Conservation (phyloP, 345 rosid genomes). For the Salix caprea region DNA sequence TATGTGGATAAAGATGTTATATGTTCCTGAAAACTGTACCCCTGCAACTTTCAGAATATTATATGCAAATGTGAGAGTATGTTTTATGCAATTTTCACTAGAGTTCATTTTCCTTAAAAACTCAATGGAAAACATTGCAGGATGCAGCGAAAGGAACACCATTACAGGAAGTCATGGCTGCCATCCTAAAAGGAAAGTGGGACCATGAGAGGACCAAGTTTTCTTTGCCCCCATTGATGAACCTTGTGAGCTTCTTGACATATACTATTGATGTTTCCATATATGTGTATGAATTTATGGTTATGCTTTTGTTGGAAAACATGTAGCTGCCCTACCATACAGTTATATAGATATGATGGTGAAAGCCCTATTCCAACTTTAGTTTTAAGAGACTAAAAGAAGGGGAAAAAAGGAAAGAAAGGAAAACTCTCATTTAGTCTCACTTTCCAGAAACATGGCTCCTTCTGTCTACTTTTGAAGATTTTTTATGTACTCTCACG, state of each 20-base stretch:
- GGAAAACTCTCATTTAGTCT: background rate
- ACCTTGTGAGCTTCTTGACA: slow-evolving; percentile 34
- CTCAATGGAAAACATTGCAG: slow-evolving; percentile 35
- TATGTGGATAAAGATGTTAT: background rate
- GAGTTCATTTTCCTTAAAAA: background rate
- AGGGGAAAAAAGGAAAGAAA: background rate
- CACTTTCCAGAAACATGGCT: background rate
- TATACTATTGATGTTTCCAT: background rate
- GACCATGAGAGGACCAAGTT: slow-evolving; percentile 83
- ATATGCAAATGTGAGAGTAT: background rate
- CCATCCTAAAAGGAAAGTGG: slow-evolving; percentile 68
- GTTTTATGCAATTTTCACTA: background rate
- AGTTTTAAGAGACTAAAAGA: background rate
- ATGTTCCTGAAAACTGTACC: background rate
- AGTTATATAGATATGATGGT: background rate
- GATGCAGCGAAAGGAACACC: slow-evolving; percentile 46
- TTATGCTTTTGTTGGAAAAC: background rate
- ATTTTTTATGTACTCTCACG: background rate
- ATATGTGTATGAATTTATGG: background rate
- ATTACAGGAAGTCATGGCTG: slow-evolving; percentile 50
- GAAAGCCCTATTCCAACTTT: background rate
- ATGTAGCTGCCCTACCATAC: no score
- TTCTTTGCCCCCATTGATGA: slow-evolving; percentile 92
- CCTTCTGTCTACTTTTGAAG: background rate
- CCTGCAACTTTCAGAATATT: background rate